Evolutionary conservation across 2,329 filamentous ascomycete species (phyloP), one percentile per base, ranked within the genome.

Genomic region (Lachnum nothofagi): DNA sequence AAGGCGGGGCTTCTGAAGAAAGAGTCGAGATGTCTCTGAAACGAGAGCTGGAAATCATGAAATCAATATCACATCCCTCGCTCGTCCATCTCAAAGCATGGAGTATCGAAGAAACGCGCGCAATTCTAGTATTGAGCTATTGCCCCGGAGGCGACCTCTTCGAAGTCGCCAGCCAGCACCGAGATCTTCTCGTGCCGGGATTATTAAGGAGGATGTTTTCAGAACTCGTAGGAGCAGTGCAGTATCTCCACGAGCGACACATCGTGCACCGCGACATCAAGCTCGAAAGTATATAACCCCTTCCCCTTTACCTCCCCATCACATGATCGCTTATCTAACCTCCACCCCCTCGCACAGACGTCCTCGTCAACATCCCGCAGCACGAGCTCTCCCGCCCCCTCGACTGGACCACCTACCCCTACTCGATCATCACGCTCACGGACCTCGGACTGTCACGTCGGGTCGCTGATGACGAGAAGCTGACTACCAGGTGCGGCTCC

Each of bases 261-360:
- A 95, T 98, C 64, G 91, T 97, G 46, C 93, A 98, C 66, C 83
- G 93, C 52, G 93, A 98, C 68, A 94, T 98, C 69, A 98, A 98
- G 71, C 83, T 98, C 51, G 93, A 98, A 75, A 98, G 88, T 93
- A 78, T 70, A 83, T 75, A n/a, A n/a, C n/a, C 52, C 56, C 55
- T 55, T 56, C 55, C 52, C 56, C 59, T 52, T 51, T 58, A 39
- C 27, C 25, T n/a, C 38, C 39, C 41, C n/a, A 46, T 37, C 20
- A 51, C 35, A 23, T 44, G 42, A 38, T 22, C 16, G 25, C 34
- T 25, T 27, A 42, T 20, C 51, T 60, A 43, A 57, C n/a, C n/a
- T n/a, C n/a, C n/a, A 44, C 16, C 41, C 10, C 14, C 34, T 33
- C 23, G 9, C 44, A 22, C 63, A 94, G 89, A 97, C 67, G 88